These are phyloP conservation scores for Cyclotella kingstonii DNA, from an alignment of 108 stramenopile genomes.

Conservation along the genomic window DNA sequence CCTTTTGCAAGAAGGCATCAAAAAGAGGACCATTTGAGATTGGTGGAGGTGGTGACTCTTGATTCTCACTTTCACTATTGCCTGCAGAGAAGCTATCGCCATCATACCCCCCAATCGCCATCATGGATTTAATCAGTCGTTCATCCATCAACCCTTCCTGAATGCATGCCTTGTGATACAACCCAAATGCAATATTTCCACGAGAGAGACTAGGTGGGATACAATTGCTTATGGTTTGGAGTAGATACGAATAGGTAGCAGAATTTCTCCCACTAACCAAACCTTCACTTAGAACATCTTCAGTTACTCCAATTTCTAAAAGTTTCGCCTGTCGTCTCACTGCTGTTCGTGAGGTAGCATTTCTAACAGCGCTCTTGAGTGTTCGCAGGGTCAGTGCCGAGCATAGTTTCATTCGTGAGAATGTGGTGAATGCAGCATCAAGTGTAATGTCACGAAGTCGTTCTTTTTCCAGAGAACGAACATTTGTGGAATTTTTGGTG, in stretches of 20 bases:
- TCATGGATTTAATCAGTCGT: conserved; percentile 47
- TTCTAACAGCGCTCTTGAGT: conserved; percentile 17
- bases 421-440: conserved; percentile 46
- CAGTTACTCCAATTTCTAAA: conserved; percentile 1
- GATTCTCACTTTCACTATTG: background rate
- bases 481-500: background rate
- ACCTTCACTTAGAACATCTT: conserved; percentile 19
- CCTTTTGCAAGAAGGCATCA: conserved; percentile 40
- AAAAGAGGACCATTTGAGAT: conserved; percentile 44
- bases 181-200: conserved; percentile 67
- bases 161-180: conserved; percentile 56
- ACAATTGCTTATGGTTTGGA: conserved; percentile 51
- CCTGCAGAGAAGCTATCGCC: background rate
- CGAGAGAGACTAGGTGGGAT: conserved; percentile 56
- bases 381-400: conserved; percentile 35
- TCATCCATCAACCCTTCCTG: conserved; percentile 60
- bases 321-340: conserved; percentile 33
- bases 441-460: conserved; percentile 57
- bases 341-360: conserved; percentile 39
- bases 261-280: conserved; percentile 55
- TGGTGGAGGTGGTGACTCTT: conserved; percentile 17
- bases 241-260: conserved; percentile 55
- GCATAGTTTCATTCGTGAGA: conserved; percentile 37
- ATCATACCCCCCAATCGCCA: conserved; percentile 34
- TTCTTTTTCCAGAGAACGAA: conserved; percentile 26